Base-by-base conservation (phyloP, 345 rosid species). In the Moricandia moricandioides region DNA sequence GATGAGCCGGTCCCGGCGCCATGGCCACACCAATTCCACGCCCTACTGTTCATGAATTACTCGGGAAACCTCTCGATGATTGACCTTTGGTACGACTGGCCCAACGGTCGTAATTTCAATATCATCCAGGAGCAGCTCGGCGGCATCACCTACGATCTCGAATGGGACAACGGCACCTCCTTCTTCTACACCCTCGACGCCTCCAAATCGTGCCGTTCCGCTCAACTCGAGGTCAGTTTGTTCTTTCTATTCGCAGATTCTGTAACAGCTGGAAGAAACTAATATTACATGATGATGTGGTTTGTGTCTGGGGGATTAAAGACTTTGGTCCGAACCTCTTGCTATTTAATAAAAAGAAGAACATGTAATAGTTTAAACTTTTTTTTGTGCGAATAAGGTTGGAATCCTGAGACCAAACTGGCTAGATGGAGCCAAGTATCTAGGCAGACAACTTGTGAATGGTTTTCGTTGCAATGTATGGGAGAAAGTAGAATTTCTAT, bases 21-120 rank as follows among this genome's bases (percentile, higher is more conserved):
- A 70, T 87, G 96, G 96, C 92, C 90, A 4, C 82, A 31, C 33
- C 90, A 87, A 52, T 87, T 89, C 80, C 92, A 87, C 81, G 78
- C 92, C 5, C 6, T 83, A 33, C 54, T 85, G 61, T 79, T 89
- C 82, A 84, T 84, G 87, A 85, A 87, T 83, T 82, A 83, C 83
- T 83, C 80, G 60, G 86, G 88, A 49, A 54, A 75, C 16, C 89
- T 89, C 17, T 87, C 87, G 76, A 78, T 69, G 77, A 60, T 69
- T 3, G 88, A 89, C 75, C 89, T 89, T 34, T 89, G 92, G 92
- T 89, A 88, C 78, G 90, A 88, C 37, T 89, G 90, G 89, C 54
- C 78, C 40, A 84, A 85, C 51, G 87, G 85, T 62, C 89, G 96
- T 43, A 89, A 86, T 73, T 85, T 87, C 87, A 89, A 87, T 81